phyloP scores from a whole-genome alignment of 305 asterid genomes.

The Caryopteris hybrid region DNA sequence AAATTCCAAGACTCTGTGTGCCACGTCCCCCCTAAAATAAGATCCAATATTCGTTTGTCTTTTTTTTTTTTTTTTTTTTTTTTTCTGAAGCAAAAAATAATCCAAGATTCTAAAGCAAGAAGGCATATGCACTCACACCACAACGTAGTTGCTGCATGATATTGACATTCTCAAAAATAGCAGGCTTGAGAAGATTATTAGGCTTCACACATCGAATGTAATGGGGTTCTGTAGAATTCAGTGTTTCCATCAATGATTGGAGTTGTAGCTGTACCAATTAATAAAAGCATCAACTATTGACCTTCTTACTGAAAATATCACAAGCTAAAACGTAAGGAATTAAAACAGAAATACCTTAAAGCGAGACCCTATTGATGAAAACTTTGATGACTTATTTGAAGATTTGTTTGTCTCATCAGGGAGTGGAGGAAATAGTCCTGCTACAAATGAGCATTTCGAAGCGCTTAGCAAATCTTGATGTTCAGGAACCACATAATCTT shows the following conservation, averaged over 20 bases:
- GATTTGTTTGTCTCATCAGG: slow-evolving; percentile 71
- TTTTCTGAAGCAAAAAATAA: not conserved
- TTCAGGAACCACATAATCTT: slow-evolving; percentile 91
- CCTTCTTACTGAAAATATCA: not conserved
- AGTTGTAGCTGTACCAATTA: slow-evolving; percentile 71
- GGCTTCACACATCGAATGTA: slow-evolving; percentile 97
- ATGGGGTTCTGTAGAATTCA: slow-evolving; percentile 92
- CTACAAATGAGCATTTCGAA: slow-evolving; percentile 82
- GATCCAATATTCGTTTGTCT: too few species aligned
- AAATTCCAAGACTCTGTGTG: not conserved
- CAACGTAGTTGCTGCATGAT: slow-evolving; percentile 94
- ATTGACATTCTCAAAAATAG: slow-evolving; percentile 76
- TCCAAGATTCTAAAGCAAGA: slow-evolving; percentile 7
- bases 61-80: too few species aligned
- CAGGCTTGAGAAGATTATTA: slow-evolving; percentile 84
- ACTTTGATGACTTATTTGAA: slow-evolving; percentile 77
- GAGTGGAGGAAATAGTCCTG: slow-evolving; percentile 76
- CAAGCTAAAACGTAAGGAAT: not conserved
- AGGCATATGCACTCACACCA: slow-evolving; percentile 67
- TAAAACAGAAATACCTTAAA: slow-evolving; percentile 55
- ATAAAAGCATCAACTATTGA: slow-evolving; percentile 27
- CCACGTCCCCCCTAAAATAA: too few species aligned
- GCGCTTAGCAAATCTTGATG: slow-evolving; percentile 74
- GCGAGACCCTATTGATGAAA: slow-evolving; percentile 94
- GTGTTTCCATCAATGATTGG: slow-evolving; percentile 87